phyloP scores from a whole-genome alignment of 2,329 filamentous ascomycete genomes.

The Diaporthe australafricana region DNA sequence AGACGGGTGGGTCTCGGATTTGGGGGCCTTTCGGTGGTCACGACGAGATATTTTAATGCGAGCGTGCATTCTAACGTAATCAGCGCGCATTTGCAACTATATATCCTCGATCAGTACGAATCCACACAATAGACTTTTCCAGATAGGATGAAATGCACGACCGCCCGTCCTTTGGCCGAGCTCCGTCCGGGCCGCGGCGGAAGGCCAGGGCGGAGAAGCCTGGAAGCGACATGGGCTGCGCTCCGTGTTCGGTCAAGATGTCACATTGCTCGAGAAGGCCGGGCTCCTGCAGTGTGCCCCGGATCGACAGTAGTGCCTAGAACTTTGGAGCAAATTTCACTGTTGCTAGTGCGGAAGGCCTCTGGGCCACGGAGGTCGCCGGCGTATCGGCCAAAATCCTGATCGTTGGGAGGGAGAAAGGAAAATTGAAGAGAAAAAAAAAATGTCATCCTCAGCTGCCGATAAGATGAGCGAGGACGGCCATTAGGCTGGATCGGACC shows the following conservation, averaged over 20 bases:
- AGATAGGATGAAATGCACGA: not conserved
- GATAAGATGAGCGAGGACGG: not conserved
- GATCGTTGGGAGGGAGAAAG: not conserved
- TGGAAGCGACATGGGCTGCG: not conserved
- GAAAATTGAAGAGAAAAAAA: not conserved
- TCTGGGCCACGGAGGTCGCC: conserved; percentile 19
- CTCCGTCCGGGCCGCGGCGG: no score
- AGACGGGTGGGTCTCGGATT: not conserved
- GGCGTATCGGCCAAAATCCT: conserved; percentile 18
- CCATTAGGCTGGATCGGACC: not conserved
- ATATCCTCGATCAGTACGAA: no score
- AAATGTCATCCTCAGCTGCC: not conserved
- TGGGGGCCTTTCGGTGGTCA: no score
- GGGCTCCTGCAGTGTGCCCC: not conserved
- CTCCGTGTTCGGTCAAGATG: not conserved
- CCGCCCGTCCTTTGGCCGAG: no score
- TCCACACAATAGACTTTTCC: not conserved
- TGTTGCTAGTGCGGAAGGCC: not conserved
- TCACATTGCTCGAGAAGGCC: not conserved
- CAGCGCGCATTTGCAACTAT: no score
- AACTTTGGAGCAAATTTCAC: not conserved
- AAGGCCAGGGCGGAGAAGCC: not conserved
- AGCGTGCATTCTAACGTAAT: no score
- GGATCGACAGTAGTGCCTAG: not conserved
- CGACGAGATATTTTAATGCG: no score